Percentiles rank a stretch among this genome's conserved stretches.
These are phyloP conservation scores for Cajanus cajan DNA, from an alignment of 306 rosid species.

Conservation along the genomic window DNA sequence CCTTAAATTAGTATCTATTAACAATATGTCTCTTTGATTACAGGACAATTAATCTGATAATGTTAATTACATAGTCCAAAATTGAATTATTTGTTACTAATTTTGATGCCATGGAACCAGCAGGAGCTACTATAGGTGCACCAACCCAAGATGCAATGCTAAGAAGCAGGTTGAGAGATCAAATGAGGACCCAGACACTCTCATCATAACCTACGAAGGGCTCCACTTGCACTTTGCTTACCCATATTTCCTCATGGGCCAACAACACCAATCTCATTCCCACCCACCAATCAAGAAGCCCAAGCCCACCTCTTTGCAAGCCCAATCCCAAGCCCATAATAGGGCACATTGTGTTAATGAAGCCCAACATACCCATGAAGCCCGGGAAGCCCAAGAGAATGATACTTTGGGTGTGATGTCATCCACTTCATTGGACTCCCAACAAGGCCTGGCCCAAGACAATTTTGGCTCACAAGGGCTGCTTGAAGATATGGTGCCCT, in stretches of 20 bases:
- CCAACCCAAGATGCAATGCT: slow-evolving; percentile 88
- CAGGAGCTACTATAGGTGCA: slow-evolving; percentile 90
- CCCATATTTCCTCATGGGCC: slow-evolving; percentile 56
- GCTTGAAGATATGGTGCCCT: slow-evolving; percentile 90
- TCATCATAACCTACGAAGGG: slow-evolving; percentile 84
- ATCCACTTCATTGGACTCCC: neutral
- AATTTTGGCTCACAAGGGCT: slow-evolving; percentile 60
- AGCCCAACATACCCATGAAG: slow-evolving; percentile 10
- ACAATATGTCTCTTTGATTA: neutral
- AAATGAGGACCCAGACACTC: slow-evolving; percentile 69
- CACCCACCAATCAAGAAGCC: slow-evolving; percentile 54
- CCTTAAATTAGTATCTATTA: neutral
- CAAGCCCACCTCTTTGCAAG: slow-evolving; percentile 36
- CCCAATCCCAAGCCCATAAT: slow-evolving; percentile 9
- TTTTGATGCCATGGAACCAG: slow-evolving; percentile 6
- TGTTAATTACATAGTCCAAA: neutral
- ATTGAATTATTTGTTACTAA: neutral
- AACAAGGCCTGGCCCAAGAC: slow-evolving; percentile 31
- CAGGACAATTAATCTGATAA: neutral
- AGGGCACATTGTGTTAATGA: slow-evolving; percentile 8
- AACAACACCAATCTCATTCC: slow-evolving; percentile 24
- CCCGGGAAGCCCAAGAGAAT: slow-evolving; percentile 25
- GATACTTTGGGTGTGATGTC: neutral
- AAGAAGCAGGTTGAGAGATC: slow-evolving; percentile 96
- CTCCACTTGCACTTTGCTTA: slow-evolving; percentile 87